These are phyloP conservation scores for Trypanosoma vivax DNA, from an alignment of 208 protist genomes.

Conservation along the genomic window DNA sequence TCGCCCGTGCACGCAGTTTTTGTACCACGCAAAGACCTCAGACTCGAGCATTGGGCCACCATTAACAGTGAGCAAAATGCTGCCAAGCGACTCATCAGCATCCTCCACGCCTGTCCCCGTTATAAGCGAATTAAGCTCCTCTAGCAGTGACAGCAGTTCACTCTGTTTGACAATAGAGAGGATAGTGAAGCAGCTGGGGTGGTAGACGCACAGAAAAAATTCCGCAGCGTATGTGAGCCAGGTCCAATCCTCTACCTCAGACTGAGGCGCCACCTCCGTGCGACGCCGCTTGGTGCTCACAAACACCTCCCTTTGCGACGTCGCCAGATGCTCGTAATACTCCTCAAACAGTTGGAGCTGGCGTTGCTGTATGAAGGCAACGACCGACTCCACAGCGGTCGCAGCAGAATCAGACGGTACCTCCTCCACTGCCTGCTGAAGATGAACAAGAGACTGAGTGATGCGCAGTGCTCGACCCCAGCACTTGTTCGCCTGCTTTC, in stretches of 20 bases:
- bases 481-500: background rate
- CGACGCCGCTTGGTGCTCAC: background rate
- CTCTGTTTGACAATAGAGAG: conserved; percentile 46
- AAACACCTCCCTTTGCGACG: background rate
- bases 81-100: background rate
- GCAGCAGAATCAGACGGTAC: conserved; percentile 1
- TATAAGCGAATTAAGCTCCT: conserved; percentile 26
- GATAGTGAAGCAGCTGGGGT: conserved; percentile 55
- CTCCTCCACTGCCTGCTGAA: conserved; percentile 12
- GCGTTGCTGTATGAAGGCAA: conserved; percentile 1
- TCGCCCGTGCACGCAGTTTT: conserved; percentile 1
- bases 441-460: conserved; percentile 11
- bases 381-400: conserved; percentile 2
- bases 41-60: background rate
- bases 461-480: conserved; percentile 15
- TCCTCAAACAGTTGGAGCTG: conserved; percentile 14
- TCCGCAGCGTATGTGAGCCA: conserved; percentile 11
- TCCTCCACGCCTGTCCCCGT: conserved; percentile 5
- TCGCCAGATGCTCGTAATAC: conserved; percentile 6
- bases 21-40: conserved; percentile 8
- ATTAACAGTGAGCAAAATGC: background rate
- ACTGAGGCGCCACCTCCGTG: background rate
- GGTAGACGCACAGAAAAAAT: conserved; percentile 44
- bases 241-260: background rate
- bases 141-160: conserved; percentile 29